Evolutionary conservation across 805 yeast species (phyloP), one percentile per base, ranked within the genome.

Genomic region (Lipomyces japonicus): DNA sequence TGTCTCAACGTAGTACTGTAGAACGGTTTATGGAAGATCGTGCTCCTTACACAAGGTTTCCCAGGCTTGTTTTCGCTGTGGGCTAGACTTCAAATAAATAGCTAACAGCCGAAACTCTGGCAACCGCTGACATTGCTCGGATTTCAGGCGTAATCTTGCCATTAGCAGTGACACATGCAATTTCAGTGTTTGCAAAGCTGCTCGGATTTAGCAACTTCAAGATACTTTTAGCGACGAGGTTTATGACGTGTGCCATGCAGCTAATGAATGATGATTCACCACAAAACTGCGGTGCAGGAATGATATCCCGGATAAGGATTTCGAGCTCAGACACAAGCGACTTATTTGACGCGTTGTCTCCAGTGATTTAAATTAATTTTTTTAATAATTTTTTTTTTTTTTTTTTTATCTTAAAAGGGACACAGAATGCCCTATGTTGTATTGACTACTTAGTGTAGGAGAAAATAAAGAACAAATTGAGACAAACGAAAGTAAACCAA

Each of bases 41-140:
- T 22, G 42, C 32, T 16, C 25, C 18, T 24, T 28, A 28, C 18
- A 40, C 21, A 40, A 28, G 16, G 23, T 40, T 25, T 28, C 32
- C 43, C 34, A 25, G 9, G 18, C 23, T 40, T 40, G 43, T 26
- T 40, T 40, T 40, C 43, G 43, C 16, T 24, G 34, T 16, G 43
- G 43, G 9, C 30, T 40, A 6, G 23, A 18, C 34, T 24, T 18
- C n/a, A 39, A 22, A 24, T 28, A 39, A 22, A 39, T 30, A 24
- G 43, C 43, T 32, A 39, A 22, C 4, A 39, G 22, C 19, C 43
- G 43, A 16, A 25, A 23, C 30, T 23, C 43, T 12, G n/a, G 34
- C 18, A 9, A 39, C 23, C 18, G 43, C 43, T 7, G 43, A 39
- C 22, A 22, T 24, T 16, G 31, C 18, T 24, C 43, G 30, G 16